Conservation (phyloP, 2,329 filamentous ascomycete genomes). For the Byssothecium circinans region DNA sequence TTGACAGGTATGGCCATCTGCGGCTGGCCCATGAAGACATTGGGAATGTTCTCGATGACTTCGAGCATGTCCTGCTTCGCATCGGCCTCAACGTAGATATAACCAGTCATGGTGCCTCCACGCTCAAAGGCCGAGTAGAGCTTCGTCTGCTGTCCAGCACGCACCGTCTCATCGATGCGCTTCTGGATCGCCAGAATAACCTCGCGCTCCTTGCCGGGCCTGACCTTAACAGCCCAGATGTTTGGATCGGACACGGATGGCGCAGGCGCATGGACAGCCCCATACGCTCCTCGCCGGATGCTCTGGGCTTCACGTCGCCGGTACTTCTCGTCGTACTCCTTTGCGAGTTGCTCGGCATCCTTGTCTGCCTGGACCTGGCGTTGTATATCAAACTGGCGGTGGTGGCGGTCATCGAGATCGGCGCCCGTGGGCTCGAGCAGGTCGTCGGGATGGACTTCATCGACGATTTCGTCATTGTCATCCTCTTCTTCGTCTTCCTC, state of each 20-base stretch:
- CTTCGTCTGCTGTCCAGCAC: slow-evolving; percentile 76
- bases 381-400: slow-evolving; percentile 90
- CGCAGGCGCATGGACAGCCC: slow-evolving; percentile 63
- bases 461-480: slow-evolving; percentile 81
- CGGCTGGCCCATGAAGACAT: slow-evolving; percentile 86
- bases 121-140: slow-evolving; percentile 94
- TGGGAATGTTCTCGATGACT: slow-evolving; percentile 80
- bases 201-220: slow-evolving; percentile 93
- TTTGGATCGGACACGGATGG: slow-evolving; percentile 94
- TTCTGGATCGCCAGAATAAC: slow-evolving; percentile 86
- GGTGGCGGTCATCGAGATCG: slow-evolving; percentile 85
- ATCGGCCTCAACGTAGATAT: slow-evolving; percentile 91
- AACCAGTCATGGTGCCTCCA: slow-evolving; percentile 85
- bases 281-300: slow-evolving; percentile 32
- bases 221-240: slow-evolving; percentile 92
- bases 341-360: slow-evolving; percentile 91
- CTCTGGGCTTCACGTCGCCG: slow-evolving; percentile 62
- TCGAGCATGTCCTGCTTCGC: slow-evolving; percentile 82
- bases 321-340: slow-evolving; percentile 79
- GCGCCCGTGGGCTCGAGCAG: slow-evolving; percentile 74
- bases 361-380: slow-evolving; percentile 84
- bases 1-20: slow-evolving; percentile 90
- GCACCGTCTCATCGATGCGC: slow-evolving; percentile 77
- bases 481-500: slow-evolving; percentile 83
- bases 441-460: slow-evolving; percentile 89